Evolutionary conservation across 345 rosid species (phyloP).

Genomic region (Eucalyptus pumila): DNA sequence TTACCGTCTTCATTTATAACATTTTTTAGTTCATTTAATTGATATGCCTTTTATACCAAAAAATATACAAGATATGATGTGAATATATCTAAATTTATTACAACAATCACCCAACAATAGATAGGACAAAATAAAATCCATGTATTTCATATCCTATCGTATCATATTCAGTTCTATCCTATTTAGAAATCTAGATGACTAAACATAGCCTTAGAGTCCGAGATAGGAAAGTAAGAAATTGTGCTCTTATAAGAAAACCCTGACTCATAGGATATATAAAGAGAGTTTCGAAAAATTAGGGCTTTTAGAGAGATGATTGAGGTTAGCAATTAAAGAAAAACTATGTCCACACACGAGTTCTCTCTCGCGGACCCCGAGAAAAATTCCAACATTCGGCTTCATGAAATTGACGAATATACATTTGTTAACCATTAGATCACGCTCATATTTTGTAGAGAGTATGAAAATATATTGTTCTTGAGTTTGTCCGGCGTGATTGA

Average conservation of each 20-base stretch:
- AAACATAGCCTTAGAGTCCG: too few relatives aligned
- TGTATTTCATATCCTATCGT: too few relatives aligned
- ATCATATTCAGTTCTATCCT: too few relatives aligned
- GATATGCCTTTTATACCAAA: too few relatives aligned
- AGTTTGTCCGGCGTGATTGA: too few relatives aligned
- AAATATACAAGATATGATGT: too few relatives aligned
- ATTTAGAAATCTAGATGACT: too few relatives aligned
- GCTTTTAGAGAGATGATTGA: neutral
- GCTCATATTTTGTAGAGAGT: neutral
- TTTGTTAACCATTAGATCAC: neutral
- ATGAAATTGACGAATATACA: neutral
- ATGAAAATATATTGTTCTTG: neutral
- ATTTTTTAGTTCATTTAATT: too few relatives aligned
- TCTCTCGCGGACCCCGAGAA: fast-evolving
- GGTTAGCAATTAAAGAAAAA: neutral
- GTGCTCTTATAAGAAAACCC: neutral
- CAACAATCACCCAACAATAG: too few relatives aligned
- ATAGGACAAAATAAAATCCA: too few relatives aligned
- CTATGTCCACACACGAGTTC: neutral
- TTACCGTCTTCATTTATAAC: fast-evolving
- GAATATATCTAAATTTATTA: too few relatives aligned
- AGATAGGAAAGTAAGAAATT: neutral
- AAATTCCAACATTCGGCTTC: neutral
- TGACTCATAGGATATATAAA: too few relatives aligned
- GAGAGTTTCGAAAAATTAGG: neutral